A percentile compares a stretch with the other conserved stretches of the same genome.
These are phyloP conservation scores for Tremellales sp. DNA, from an alignment of 1,284 basidiomycete genomes.

Conservation along the genomic window DNA sequence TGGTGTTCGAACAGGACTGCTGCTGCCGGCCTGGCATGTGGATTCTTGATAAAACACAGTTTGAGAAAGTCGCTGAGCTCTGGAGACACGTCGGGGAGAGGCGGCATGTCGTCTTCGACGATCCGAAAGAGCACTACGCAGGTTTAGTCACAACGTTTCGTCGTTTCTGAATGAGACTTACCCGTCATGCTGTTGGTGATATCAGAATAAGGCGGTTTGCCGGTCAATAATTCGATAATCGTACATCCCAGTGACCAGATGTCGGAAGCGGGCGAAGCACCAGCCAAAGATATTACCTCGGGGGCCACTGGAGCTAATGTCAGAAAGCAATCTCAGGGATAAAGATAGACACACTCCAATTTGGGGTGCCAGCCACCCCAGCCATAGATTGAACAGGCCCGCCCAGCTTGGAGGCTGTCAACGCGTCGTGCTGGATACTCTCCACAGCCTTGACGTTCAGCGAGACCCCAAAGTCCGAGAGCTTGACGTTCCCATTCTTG, in stretches of 20 bases:
- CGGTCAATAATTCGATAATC: slow-evolving; percentile 86
- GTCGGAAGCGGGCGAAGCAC: slow-evolving; percentile 56
- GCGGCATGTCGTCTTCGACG: slow-evolving; percentile 85
- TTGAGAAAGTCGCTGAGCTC: slow-evolving; percentile 71
- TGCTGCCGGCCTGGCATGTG: slow-evolving; percentile 71
- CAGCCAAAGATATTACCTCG: slow-evolving; percentile 75
- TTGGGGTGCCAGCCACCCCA: slow-evolving; percentile 80
- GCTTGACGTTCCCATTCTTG: slow-evolving; percentile 55
- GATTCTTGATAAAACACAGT: slow-evolving; percentile 85
- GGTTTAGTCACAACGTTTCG: not conserved
- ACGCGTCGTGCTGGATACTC: slow-evolving; percentile 67
- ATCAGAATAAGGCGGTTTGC: slow-evolving; percentile 84
- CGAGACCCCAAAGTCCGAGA: slow-evolving; percentile 57
- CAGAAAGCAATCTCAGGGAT: not conserved
- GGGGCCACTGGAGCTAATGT: slow-evolving; percentile 64
- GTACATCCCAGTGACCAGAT: slow-evolving; percentile 94
- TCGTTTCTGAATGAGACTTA: slow-evolving; percentile 49
- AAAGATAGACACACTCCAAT: slow-evolving; percentile 63
- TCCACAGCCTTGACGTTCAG: slow-evolving; percentile 54
- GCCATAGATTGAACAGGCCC: slow-evolving; percentile 15
- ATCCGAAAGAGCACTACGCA: slow-evolving; percentile 84
- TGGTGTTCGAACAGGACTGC: slow-evolving; percentile 79
- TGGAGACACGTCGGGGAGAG: slow-evolving; percentile 72
- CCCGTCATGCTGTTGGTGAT: slow-evolving; percentile 80
- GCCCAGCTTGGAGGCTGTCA: slow-evolving; percentile 29